Base-by-base conservation (phyloP, 2,329 filamentous ascomycete genomes). In the Rhynchosporium secalis region DNA sequence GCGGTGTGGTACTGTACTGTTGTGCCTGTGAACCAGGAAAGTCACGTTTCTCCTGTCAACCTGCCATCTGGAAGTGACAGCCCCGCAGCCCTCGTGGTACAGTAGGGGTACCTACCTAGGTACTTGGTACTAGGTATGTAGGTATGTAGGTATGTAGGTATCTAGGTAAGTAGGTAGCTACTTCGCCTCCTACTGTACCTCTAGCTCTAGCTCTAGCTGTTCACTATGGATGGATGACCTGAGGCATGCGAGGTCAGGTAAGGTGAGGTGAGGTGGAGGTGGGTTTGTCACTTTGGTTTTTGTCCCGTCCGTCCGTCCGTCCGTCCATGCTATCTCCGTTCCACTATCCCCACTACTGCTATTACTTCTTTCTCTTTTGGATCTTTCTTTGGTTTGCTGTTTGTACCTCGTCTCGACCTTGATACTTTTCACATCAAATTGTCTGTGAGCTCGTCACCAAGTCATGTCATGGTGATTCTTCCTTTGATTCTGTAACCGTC, bases 211-310 rank as follows among this genome's bases (percentile, higher is more conserved):
- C 33, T 36, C 33, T 36, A 5, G 33, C 33, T 36, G 6, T 20
- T 20, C 20, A 20, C 20, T 20, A 20, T 20, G 20, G 20, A 36
- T 36, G 33, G 33, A 10, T 36, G 33, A 36, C 9, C 33, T 20
- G 20, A 20, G 20, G 20, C 20, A 20, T 20, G 20, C 20, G 20
- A 20, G 20, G 20, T 46, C 6, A 41, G 40, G 40, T 43, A 20
- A 20, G 55, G 49, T n/a, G 8, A 29, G 36, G 41, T 46, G 52
- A 20, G 36, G 4, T 15, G 38, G 36, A n/a, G 4, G 47, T 51
- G 55, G 60, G 48, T 62, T 58, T 47, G 46, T 62, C 60, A 61
- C 6, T 36, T 57, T 58, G 58, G 31, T 47, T 36, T 48, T 58
- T 29, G 31, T 48, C 20, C 20, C 20, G 20, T 20, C 20, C 20